phyloP scores from a whole-genome alignment of 805 yeast genomes.

The Cyberlindnera amylophila region DNA sequence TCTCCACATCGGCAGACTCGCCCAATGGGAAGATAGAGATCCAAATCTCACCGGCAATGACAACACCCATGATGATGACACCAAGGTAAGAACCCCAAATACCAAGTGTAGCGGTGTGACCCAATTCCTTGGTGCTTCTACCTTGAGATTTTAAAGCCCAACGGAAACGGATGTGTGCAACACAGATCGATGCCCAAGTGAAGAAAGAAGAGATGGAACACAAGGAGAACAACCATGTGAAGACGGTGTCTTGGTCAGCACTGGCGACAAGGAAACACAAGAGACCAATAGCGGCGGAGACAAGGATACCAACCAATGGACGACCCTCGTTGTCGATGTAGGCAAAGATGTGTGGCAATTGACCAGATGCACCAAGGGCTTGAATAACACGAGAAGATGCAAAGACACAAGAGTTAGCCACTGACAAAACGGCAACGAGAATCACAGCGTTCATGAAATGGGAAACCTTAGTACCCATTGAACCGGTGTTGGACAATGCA shows the following conservation, averaged over 20 bases:
- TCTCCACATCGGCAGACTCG: constrained; percentile 26
- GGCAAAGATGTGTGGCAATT: constrained; percentile 53
- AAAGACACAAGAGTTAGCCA: constrained; percentile 67
- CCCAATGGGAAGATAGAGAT: constrained; percentile 68
- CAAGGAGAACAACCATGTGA: constrained; percentile 61
- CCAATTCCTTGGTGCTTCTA: constrained; percentile 61
- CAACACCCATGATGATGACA: constrained; percentile 47
- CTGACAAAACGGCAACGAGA: constrained; percentile 65
- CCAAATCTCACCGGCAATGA: constrained; percentile 78
- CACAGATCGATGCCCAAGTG: constrained; percentile 60
- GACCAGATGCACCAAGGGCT: constrained; percentile 61
- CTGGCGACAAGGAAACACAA: constrained; percentile 57
- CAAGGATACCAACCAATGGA: constrained; percentile 54
- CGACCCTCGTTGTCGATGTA: constrained; percentile 68
- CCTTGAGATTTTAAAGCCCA: constrained; percentile 61
- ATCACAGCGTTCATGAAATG: constrained; percentile 69
- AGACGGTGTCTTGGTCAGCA: constrained; percentile 47
- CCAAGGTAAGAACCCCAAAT: constrained; percentile 65
- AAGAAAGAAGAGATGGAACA: constrained; percentile 60
- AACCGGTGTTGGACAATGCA: constrained; percentile 60
- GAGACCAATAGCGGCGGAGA: constrained; percentile 51
- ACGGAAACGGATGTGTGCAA: constrained; percentile 62
- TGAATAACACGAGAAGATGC: constrained; percentile 66
- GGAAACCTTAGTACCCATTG: constrained; percentile 54
- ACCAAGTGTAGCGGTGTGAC: constrained; percentile 65